Evolutionary conservation across 768 basidiomycete genomes (phyloP), one percentile per base, ranked within the genome.

Genomic region (Pisolithus tinctorius): DNA sequence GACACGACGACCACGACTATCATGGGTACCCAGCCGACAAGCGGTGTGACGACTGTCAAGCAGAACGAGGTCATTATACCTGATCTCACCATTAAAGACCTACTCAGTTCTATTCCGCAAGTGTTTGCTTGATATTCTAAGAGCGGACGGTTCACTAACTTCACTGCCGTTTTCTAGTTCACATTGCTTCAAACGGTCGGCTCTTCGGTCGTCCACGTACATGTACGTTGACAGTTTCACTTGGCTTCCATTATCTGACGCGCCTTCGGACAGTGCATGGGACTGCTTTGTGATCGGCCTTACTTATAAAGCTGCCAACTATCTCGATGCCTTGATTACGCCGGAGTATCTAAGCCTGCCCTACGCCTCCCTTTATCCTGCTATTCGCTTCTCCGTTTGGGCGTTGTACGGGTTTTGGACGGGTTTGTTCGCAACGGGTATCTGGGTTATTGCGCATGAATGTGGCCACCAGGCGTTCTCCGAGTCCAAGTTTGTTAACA

Each of bases 381-480:
- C 79, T 38, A 80, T 81, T 40, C 75, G 81, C 39, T 68, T 88
- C 58, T 73, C 81, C 0, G 60, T 93, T 30, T 94, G 91, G 91
- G 74, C 85, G 2, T 57, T 88, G 40, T 95, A 95, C 68, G 77
- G 83, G 29, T 88, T 95, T 71, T 80, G 78, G 63, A 71, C 84
- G 5, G 93, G 95, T 49, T 81, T 95, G 29, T 88, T 93, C 54
- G 85, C 77, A 4, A 97, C 94, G 17, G 95, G 95, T 53, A 74
- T 97, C 47, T 97, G 95, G 95, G 86, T 93, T 57, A 74, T 95
- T 53, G 93, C 86, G 43, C 93, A 95, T 64, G 93, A 97, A 70
- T 93, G 91, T 60, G 95, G 95, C 29, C 95, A 99, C 68, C 93
- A 95, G 68, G 88, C 90, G 0, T 99, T 92, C 76, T 97, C 93